Base-by-base conservation (phyloP, 164 flowering plant species). In the Protea cynaroides region DNA sequence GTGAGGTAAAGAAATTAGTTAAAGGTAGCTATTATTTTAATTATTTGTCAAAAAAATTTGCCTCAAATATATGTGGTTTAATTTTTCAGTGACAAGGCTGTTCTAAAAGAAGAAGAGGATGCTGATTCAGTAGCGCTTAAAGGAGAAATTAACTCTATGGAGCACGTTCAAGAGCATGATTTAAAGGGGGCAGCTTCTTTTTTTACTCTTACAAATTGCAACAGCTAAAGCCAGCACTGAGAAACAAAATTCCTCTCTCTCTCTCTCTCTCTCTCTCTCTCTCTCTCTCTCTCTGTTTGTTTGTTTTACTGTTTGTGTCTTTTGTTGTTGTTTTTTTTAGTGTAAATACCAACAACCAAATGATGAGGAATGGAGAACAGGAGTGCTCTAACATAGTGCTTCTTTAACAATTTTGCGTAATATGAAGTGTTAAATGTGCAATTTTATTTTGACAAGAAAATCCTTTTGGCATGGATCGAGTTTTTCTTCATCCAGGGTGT, bases 121-220 rank as follows among this genome's bases (percentile, higher is more conserved):
- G 17, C 18, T 18, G 52, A 15, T 13, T 14, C n/a, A 18, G 7
- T 49, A 19, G 46, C 44, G 21, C 23, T 40, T 7, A 54, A 70
- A 22, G 61, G 29, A 63, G 73, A 60, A 0, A 37, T 17, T 4
- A 61, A 51, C 37, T n/a, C 51, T 52, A 37, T 34, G 18, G 40
- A 57, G 61, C 56, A 47, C 19, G 57, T 25, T 22, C 61, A 36
- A 56, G 69, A 49, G 25, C 63, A 47, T 37, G 69, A 66, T 66
- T 21, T 59, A 25, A 66, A 55, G 51, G 62, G 54, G 7, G 47
- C 69, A 14, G 69, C 69, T 34, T 46, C 63, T n/a, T 49, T 66
- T 8, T 66, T 66, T 36, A 59, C 69, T 23, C 63, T 66, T 15
- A 66, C 69, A 50, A 66, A 47, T 52, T 66, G 51, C n/a, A 58